A percentile compares a stretch with the other conserved stretches of the same genome.
phyloP scores from a whole-genome alignment of 805 yeast genomes.

The Lachancea waltii region DNA sequence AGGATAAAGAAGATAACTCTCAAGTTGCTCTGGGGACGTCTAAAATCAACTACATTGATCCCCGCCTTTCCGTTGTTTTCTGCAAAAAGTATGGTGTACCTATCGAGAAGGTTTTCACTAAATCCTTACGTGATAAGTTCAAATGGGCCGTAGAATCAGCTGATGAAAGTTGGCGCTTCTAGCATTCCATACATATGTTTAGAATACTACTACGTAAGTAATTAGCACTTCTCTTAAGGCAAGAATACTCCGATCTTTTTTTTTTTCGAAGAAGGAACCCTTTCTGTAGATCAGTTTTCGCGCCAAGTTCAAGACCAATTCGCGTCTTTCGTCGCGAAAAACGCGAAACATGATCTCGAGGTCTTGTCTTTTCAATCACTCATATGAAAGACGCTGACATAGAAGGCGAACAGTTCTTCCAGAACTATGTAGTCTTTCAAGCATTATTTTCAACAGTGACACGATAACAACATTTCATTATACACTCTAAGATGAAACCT shows the following conservation, averaged over 20 bases:
- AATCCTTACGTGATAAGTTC: conserved; percentile 86
- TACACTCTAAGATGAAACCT: too few relatives aligned
- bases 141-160: conserved; percentile 93
- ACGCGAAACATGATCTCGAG: too few relatives aligned
- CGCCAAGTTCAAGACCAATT: background rate
- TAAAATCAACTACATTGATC: conserved; percentile 92
- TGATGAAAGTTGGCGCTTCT: conserved; percentile 84
- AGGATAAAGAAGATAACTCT: conserved; percentile 91
- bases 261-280: too few relatives aligned
- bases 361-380: too few relatives aligned
- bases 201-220: too few relatives aligned
- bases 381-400: too few relatives aligned
- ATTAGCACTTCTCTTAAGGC: too few relatives aligned
- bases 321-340: conserved; percentile 4
- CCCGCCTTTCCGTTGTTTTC: conserved; percentile 83
- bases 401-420: too few relatives aligned
- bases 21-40: conserved; percentile 91
- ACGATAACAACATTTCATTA: too few relatives aligned
- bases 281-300: conserved; percentile 1
- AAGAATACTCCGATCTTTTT: background rate
- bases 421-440: too few relatives aligned
- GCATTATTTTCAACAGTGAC: too few relatives aligned
- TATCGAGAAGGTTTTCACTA: conserved; percentile 84
- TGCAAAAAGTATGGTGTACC: conserved; percentile 84
- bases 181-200: conserved; percentile 8